phyloP scores from a whole-genome alignment of 805 yeast species.

The Tetrapisispora namnaoensis region DNA sequence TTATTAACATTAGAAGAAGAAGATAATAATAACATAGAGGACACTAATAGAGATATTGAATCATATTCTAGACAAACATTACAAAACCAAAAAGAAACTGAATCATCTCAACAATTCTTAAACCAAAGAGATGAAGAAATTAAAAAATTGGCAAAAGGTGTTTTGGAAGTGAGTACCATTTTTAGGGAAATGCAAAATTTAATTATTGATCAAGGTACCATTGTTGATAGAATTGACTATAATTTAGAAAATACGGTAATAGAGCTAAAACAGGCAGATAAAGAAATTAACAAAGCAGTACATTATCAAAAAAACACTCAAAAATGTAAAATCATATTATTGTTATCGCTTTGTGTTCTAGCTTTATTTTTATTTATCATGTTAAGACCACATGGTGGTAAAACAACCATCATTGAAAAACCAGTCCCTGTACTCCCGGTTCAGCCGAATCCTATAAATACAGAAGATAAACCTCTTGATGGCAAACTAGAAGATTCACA shows the following conservation, averaged over 20 bases:
- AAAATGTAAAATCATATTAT: constrained; percentile 78
- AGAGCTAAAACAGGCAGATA: constrained; percentile 66
- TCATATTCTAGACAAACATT: constrained; percentile 29
- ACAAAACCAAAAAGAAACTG: constrained; percentile 18
- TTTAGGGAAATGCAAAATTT: constrained; percentile 87
- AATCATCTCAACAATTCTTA: constrained; percentile 16
- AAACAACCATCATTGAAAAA: neutral
- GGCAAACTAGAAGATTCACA: neutral
- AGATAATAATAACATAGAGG: constrained; percentile 16
- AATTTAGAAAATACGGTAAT: constrained; percentile 73
- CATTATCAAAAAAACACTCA: constrained; percentile 79
- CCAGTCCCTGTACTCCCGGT: neutral
- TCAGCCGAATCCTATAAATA: neutral
- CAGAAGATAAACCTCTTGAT: neutral
- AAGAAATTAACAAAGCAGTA: constrained; percentile 67
- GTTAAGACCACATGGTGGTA: constrained; percentile 43
- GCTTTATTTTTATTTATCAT: constrained; percentile 61
- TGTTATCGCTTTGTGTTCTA: constrained; percentile 60
- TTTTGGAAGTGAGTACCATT: constrained; percentile 83
- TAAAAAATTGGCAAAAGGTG: constrained; percentile 85
- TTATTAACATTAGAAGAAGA: constrained; percentile 27
- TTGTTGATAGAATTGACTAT: constrained; percentile 88
- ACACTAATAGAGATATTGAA: constrained; percentile 24
- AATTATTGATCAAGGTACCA: constrained; percentile 92
- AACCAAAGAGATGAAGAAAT: constrained; percentile 80